A percentile compares a stretch with the other conserved stretches of the same genome.
phyloP scores from a whole-genome alignment of 2,329 filamentous ascomycete species.

The Xylariaceae sp. region DNA sequence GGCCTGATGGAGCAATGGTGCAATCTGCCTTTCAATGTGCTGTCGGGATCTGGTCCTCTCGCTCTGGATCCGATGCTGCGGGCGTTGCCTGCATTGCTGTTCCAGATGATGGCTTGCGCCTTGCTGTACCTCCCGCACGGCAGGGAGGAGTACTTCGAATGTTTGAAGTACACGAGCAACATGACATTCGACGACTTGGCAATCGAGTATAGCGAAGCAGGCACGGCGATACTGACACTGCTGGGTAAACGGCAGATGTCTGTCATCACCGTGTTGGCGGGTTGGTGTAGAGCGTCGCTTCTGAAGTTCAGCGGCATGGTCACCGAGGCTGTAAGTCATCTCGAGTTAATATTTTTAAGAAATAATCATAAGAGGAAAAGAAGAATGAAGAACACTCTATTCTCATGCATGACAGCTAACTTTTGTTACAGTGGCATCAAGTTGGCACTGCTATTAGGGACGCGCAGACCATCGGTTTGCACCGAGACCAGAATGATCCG shows the following conservation, averaged over 20 bases:
- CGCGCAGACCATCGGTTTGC: conserved; percentile 57
- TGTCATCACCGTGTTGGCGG: conserved; percentile 51
- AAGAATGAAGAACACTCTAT: not conserved
- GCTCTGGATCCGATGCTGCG: conserved; percentile 47
- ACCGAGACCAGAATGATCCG: conserved; percentile 49
- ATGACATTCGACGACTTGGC: conserved; percentile 59
- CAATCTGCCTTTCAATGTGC: conserved; percentile 45
- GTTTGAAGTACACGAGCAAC: conserved; percentile 52
- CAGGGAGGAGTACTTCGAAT: conserved; percentile 45
- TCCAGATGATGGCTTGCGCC: conserved; percentile 52
- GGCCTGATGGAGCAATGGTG: conserved; percentile 51
- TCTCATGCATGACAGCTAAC: conserved; percentile 11
- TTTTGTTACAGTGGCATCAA: conserved; percentile 44
- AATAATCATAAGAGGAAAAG: not conserved
- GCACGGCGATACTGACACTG: conserved; percentile 47
- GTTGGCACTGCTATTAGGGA: conserved; percentile 54
- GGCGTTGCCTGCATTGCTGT: conserved; percentile 55
- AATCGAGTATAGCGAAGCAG: conserved; percentile 55
- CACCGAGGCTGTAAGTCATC: conserved; percentile 46
- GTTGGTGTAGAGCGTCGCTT: conserved; percentile 51
- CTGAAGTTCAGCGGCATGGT: conserved; percentile 56
- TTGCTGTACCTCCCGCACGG: conserved; percentile 48
- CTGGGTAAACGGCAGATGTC: conserved; percentile 54
- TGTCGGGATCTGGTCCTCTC: conserved; percentile 46
- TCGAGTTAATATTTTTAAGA: not conserved